Base-by-base conservation (phyloP, 805 yeast genomes). In the Sugiyamaella marilandica region DNA sequence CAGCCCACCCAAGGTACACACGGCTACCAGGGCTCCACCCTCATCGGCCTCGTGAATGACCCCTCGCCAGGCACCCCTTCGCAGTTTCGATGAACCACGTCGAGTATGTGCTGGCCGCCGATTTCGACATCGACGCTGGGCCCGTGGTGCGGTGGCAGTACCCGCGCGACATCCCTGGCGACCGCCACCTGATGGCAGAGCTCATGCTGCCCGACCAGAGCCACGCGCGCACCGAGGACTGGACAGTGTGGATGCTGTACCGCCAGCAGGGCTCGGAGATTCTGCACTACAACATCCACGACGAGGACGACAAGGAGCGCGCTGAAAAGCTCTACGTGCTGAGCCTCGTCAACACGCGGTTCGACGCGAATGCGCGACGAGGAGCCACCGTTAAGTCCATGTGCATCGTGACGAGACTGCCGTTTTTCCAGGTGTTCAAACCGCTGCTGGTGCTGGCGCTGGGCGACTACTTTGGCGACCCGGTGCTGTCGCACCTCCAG, bases 61-160 rank as follows among this genome's bases (percentile, higher is more conserved):
- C n/a, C n/a, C n/a, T n/a, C n/a, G 29, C 29, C 29, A 24, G 29
- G 29, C 29, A 24, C 29, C 3, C 7, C 7, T 7, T 5, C 7
- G 7, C 29, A 24, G 29, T 7, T 5, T 10, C 43, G 14, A 31
- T 48, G 37, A 26, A 32, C 37, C 77, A 81, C 59, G 78, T 79
- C 13, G 79, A 78, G 50, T 84, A 75, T 62, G 74, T 85, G 19
- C 60, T 88, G 32, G 76, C 89, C 5, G 86, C 92, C 1, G 91
- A 86, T 68, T 90, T 89, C 65, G 94, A 89, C 65, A 81, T 84
- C 57, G 84, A 80, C 60, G 74, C 80, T 51, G 96, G 97, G 0
- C 84, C 94, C 0, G 72, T 79, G 2, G 68, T 89, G 32, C 72
- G 73, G 49, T 78, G 79, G 58, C 90, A 84, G 61, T 74, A 77